phyloP scores from a whole-genome alignment of 2,329 filamentous ascomycete genomes.

The Penicillium sp. region DNA sequence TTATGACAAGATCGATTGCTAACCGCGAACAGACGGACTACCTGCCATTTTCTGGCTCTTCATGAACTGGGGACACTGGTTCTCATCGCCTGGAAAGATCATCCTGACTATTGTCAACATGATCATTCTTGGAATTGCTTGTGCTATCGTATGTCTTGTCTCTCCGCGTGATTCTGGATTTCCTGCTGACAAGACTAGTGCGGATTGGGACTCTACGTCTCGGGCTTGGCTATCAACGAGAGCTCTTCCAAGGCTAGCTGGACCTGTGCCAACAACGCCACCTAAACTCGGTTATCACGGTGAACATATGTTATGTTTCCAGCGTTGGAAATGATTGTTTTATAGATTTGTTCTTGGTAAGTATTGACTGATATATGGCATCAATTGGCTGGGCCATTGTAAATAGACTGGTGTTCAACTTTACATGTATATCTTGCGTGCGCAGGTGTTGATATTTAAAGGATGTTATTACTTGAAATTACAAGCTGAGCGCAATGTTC shows the following conservation, averaged over 20 bases:
- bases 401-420: conserved; percentile 9
- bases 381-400: conserved; percentile 11
- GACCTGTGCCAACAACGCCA: conserved; percentile 38
- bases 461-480: background rate
- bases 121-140: conserved; percentile 35
- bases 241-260: conserved; percentile 34
- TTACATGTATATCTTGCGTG: background rate
- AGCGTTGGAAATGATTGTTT: background rate
- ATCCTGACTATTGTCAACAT: conserved; percentile 44
- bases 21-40: conserved; percentile 14
- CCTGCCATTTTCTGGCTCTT: conserved; percentile 47
- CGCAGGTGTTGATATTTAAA: background rate
- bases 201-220: conserved; percentile 42
- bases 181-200: conserved; percentile 24
- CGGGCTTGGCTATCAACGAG: conserved; percentile 37
- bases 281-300: background rate
- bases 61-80: conserved; percentile 45
- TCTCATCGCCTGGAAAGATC: conserved; percentile 42
- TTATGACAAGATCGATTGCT: background rate
- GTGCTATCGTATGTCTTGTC: conserved; percentile 22
- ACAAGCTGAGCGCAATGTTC: background rate
- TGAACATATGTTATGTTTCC: background rate
- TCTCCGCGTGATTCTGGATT: background rate
- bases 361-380: conserved; percentile 1
- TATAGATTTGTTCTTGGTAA: conserved; percentile 3